These are phyloP conservation scores for Paraleonurus japonicus DNA, from an alignment of 257 asterid species.

Conservation along the genomic window DNA sequence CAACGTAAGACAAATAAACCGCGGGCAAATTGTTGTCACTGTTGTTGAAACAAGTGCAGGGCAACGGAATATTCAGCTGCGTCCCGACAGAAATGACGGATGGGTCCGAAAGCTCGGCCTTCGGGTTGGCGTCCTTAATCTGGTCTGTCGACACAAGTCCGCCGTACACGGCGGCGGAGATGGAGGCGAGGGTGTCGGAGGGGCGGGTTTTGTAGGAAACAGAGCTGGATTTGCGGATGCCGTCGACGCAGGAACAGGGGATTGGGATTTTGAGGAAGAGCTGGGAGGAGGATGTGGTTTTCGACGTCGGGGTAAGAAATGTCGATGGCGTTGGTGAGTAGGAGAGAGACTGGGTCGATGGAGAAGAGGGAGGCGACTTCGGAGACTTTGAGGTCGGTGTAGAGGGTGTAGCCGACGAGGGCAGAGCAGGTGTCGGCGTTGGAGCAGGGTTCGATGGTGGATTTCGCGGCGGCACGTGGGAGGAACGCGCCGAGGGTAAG, in stretches of 20 bases:
- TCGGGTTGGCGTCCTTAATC: slow-evolving; percentile 71
- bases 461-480: slow-evolving; percentile 52
- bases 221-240: slow-evolving; percentile 71
- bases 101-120: slow-evolving; percentile 65
- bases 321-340: slow-evolving; percentile 74
- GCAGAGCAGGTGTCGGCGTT: slow-evolving; percentile 73
- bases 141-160: slow-evolving; percentile 88
- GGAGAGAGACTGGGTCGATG: slow-evolving; percentile 81
- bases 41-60: slow-evolving; percentile 93
- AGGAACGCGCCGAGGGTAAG: slow-evolving; percentile 29
- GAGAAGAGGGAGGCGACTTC: slow-evolving; percentile 86
- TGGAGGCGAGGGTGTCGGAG: slow-evolving; percentile 65
- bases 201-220: slow-evolving; percentile 75
- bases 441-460: slow-evolving; percentile 95
- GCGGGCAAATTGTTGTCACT: slow-evolving; percentile 80
- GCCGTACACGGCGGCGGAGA: slow-evolving; percentile 60
- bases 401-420: slow-evolving; percentile 80
- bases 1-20: slow-evolving; percentile 83
- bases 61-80: slow-evolving; percentile 64
- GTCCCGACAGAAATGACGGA: slow-evolving; percentile 63
- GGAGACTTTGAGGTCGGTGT: slow-evolving; percentile 93
- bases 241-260: slow-evolving; percentile 78
- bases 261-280: slow-evolving; percentile 75
- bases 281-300: slow-evolving; percentile 74
- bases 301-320: slow-evolving; percentile 82